Evolutionary conservation across 2,329 filamentous ascomycete species (phyloP).

Genomic region (Penicillium corylophilum): DNA sequence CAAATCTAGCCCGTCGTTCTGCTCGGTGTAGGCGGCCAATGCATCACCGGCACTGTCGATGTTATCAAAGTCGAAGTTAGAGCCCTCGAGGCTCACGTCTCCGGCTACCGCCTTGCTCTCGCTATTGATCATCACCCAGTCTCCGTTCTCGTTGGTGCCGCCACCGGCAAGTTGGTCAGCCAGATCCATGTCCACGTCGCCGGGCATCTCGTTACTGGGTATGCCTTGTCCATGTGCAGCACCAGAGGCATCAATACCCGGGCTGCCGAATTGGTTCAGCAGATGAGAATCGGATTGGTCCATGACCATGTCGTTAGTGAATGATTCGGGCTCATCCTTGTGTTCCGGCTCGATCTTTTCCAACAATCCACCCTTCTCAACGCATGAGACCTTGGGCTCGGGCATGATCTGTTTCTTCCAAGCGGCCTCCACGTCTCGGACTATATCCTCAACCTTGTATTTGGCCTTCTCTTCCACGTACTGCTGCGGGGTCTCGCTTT

Average conservation of each 20-base stretch:
- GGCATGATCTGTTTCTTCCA: slow-evolving; percentile 66
- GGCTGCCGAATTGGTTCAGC: slow-evolving; percentile 37
- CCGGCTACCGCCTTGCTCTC: slow-evolving; percentile 46
- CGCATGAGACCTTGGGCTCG: slow-evolving; percentile 64
- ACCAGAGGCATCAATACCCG: slow-evolving; percentile 11
- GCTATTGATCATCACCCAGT: slow-evolving; percentile 75
- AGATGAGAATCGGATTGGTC: slow-evolving; percentile 32
- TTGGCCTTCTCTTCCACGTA: slow-evolving; percentile 44
- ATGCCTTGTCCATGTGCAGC: slow-evolving; percentile 26
- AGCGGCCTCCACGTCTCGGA: slow-evolving; percentile 69
- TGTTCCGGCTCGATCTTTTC: slow-evolving; percentile 49
- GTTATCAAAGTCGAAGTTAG: slow-evolving; percentile 49
- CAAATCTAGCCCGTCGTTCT: slow-evolving; percentile 53
- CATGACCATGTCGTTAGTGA: slow-evolving; percentile 36
- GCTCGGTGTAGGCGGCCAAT: slow-evolving; percentile 64
- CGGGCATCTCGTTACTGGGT: slow-evolving; percentile 40
- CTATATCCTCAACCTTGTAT: slow-evolving; percentile 65
- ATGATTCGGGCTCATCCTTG: slow-evolving; percentile 34
- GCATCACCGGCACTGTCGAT: slow-evolving; percentile 70
- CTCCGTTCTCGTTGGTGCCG: slow-evolving; percentile 54
- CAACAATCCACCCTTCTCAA: slow-evolving; percentile 75
- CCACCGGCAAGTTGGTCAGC: slow-evolving; percentile 43
- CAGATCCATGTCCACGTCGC: slow-evolving; percentile 54
- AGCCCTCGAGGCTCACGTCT: slow-evolving; percentile 36
- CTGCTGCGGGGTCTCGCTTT: slow-evolving; percentile 35